Conservation (phyloP, 805 yeast genomes). For the Metschnikowia continentalis region DNA sequence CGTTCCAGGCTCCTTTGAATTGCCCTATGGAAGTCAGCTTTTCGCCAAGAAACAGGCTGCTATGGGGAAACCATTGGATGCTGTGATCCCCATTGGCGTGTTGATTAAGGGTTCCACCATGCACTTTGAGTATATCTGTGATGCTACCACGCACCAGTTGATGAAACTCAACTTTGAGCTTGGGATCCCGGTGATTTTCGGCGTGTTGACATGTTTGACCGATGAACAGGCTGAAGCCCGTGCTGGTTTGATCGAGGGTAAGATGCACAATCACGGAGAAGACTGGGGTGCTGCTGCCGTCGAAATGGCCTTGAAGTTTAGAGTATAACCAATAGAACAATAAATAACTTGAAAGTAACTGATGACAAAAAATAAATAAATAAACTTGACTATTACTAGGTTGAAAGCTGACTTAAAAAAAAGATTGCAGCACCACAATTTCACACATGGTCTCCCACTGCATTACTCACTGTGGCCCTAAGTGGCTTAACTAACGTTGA, state of each 20-base stretch:
- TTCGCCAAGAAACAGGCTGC: constrained; percentile 43
- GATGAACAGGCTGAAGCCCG: constrained; percentile 91
- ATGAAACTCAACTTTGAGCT: constrained; percentile 75
- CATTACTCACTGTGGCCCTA: too few species aligned
- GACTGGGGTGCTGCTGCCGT: constrained; percentile 99
- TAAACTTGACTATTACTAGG: too few species aligned
- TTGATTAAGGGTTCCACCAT: constrained; percentile 94
- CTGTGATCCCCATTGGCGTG: constrained; percentile 89
- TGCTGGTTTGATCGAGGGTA: constrained; percentile 74
- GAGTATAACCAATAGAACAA: background rate
- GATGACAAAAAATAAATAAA: too few species aligned
- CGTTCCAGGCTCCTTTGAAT: constrained; percentile 93
- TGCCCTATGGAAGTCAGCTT: constrained; percentile 74
- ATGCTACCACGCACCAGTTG: constrained; percentile 76
- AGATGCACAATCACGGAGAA: constrained; percentile 92
- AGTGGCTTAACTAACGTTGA: too few species aligned
- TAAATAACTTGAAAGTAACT: too few species aligned
- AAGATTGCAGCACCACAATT: too few species aligned
- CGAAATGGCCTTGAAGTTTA: constrained; percentile 63
- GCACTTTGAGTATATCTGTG: constrained; percentile 98
- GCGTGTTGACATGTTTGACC: constrained; percentile 87
- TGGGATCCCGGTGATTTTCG: constrained; percentile 82
- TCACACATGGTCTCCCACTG: too few species aligned
- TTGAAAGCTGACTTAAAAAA: too few species aligned
- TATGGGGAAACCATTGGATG: constrained; percentile 59